Evolutionary conservation across 441 rosid genomes (phyloP), one percentile per base, ranked within the genome.

Genomic region (Flueggea neowawraea): DNA sequence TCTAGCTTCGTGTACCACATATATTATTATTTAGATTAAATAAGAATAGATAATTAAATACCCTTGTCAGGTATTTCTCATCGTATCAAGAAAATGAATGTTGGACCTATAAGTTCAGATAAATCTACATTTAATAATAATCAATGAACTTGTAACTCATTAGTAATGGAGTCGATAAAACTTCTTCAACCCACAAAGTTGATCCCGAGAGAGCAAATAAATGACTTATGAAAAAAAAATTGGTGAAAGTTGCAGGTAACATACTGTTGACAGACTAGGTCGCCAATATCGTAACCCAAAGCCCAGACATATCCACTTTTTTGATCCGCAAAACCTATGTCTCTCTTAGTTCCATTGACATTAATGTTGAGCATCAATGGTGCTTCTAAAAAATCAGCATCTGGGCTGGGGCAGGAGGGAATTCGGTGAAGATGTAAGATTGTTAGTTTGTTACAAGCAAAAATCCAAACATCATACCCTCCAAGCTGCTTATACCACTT

Each of bases 371-470:
- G 55, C 60, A 74, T 53, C 81, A 77, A 72, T 0, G 80, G 81
- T 36, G 75, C 83, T 57, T 70, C 83, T 10, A 54, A 62, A 61
- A 75, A 80, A 50, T 82, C 79, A 6, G 87, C 87, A 65, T 80
- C 87, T 8, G 74, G 41, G 65, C 65, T 82, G 0, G 82, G 80
- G 4, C 80, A 78, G 77, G 3, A 11, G 13, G 3, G 82, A 82
- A 17, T 79, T 77, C 45, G 66, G 60, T 2, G 82, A 65, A 22
- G 66, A 71, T 13, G 72, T 67, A 16, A 73, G 71, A 55, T n/a
- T n/a, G n/a, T n/a, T n/a, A n/a, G n/a, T n/a, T 39, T 60, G 43
- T 47, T 54, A 43, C 87, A 80, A 13, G 72, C 76, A 2, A 69
- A 43, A 56, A 69, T 64, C 67, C 78, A 80, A 0, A 80, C 64